These are phyloP conservation scores for Thalassiosira hispida DNA, from an alignment of 352 stramenopile species.

Conservation along the genomic window DNA sequence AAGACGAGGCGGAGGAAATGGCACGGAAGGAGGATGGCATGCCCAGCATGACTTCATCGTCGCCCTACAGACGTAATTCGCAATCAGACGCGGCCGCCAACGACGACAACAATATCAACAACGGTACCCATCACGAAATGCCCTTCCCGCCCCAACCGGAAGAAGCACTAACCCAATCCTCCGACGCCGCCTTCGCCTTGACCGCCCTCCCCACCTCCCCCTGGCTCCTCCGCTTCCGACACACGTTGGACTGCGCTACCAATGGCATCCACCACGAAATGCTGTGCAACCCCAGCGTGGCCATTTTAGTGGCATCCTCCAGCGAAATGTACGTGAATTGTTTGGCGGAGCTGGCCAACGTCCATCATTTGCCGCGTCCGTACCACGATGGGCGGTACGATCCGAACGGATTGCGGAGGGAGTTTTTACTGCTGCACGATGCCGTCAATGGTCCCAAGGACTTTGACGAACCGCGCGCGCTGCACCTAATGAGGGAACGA, in stretches of 20 bases:
- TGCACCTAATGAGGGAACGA: conserved; percentile 47
- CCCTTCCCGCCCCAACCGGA: conserved; percentile 22
- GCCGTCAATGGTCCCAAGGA: conserved; percentile 59
- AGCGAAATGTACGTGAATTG: conserved; percentile 49
- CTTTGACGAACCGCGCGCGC: conserved; percentile 56
- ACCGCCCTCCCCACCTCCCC: conserved; percentile 61
- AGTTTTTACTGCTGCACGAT: conserved; percentile 84
- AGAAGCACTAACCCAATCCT: conserved; percentile 50
- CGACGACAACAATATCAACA: background rate
- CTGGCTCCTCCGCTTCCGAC: conserved; percentile 71
- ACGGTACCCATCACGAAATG: background rate
- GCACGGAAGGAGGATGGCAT: conserved; percentile 35
- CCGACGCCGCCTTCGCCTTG: conserved; percentile 64
- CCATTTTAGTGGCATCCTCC: conserved; percentile 74
- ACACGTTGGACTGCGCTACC: conserved; percentile 70
- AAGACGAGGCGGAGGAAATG: conserved; percentile 40
- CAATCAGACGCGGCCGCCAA: background rate
- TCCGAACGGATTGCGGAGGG: conserved; percentile 62
- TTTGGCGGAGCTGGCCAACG: conserved; percentile 64
- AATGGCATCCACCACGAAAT: conserved; percentile 68
- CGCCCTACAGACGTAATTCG: conserved; percentile 13
- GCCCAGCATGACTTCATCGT: conserved; percentile 32
- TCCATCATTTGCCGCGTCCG: conserved; percentile 65
- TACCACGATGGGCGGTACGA: conserved; percentile 78
- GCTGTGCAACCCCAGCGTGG: conserved; percentile 63